Base-by-base conservation (phyloP, 495 filamentous ascomycete species). In the Evansstolkia leycettana region DNA sequence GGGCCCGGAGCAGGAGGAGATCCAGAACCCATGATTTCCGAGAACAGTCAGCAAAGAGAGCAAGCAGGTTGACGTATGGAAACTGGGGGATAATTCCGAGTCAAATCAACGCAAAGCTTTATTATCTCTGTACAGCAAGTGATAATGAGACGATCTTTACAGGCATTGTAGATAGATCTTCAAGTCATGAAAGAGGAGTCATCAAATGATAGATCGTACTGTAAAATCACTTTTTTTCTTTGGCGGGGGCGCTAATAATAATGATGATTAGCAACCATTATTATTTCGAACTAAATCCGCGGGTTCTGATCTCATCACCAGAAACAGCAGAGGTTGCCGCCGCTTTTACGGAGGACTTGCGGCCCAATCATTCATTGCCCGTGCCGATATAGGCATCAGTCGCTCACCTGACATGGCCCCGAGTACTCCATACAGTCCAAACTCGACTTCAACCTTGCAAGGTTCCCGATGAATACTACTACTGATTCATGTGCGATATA, bases 1-100 rank as follows among this genome's bases (percentile, higher is more conserved):
- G 57, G 46, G 26, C 45, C 48, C 24, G 48, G 45, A 26, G 58
- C 54, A 39, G 58, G 58, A 45, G 51, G 41, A 33, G 54, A 50
- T 34, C 54, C 62, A 37, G 62, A 61, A 47, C 55, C 51, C 63
- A 65, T 67, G 16, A 35, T 16, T 14, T 29, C 10, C 2, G 17
- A 23, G 5, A 23, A 18, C 17, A 24, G 6, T 8, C 17, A 13
- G 32, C 7, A 12, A 2, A n/a, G 11, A 12, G 5, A 5, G n/a
- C 24, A 26, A 11, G 11, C 11, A 11, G 24, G 6, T 6, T 26
- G 6, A 26, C 11, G 24, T 26, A 11, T n/a, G 28, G 13, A 15
- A 12, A 31, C 7, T 15, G 28, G 28, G 28, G 13, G 14, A 15
- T 31, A 7, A 12, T 31, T 29, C 14, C 11, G 5, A 5, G 28